Evolutionary conservation across 768 basidiomycete species (phyloP), one percentile per base, ranked within the genome.

Genomic region (Pisolithus microcarpus): DNA sequence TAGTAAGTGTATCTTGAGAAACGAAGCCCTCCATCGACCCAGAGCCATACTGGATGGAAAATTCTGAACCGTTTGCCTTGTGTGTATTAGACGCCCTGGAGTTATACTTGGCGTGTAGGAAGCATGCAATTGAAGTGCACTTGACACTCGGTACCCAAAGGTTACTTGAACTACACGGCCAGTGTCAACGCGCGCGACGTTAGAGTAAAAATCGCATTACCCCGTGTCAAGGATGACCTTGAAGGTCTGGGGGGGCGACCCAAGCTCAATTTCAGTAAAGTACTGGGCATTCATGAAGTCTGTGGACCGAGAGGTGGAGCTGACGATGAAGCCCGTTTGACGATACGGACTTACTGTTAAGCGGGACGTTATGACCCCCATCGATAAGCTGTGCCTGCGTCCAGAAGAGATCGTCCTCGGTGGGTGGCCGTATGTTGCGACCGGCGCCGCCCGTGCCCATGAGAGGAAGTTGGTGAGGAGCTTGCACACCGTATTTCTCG

Each of bases 211-310:
- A n/a, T 13, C 4, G 18, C 34, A 59, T 21, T 64, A 85, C 86
- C 88, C 89, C 43, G 95, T 96, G 66, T 97, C 94, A 52, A 97
- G 81, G 53, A 96, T 82, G 61, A 96, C 93, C 71, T 95, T 93
- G 78, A 94, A 95, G 4, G 62, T 71, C 69, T 98, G 95, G 34
- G 91, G 78, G 19, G 95, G 95, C 1, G 74, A 78, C 15, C 95
- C 95, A 49, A 97, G 66, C 1, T 74, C 64, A 53, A 98, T 95
- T 55, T 92, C 87, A 18, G 92, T 79, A 65, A 79, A 99, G 71
- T 99, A 98, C 68, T 99, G 94, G 34, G 96, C 94, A 66, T 98
- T 98, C 84, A 94, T 83, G 72, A 91, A 98, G 75, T 97, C 94
- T 96, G 50, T 16, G 19, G 49, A 49, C 56, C 43, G 43, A 51